Evolutionary conservation across 139 green algal genomes (phyloP).

Genomic region (Picochlorum sp.): DNA sequence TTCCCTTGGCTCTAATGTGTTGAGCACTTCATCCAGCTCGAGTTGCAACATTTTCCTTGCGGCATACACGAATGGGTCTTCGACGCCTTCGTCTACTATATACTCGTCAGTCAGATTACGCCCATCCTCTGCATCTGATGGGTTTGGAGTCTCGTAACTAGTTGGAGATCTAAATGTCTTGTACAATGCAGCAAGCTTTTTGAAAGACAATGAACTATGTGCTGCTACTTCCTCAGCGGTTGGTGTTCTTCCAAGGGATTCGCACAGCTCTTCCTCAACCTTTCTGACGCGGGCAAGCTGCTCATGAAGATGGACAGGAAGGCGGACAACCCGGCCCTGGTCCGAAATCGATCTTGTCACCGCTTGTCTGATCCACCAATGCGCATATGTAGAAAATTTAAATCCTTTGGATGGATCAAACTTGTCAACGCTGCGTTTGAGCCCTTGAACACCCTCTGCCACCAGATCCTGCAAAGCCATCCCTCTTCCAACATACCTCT

Average conservation of each 20-base stretch:
- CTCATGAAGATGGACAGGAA: slow-evolving; percentile 80
- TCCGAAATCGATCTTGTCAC: slow-evolving; percentile 51
- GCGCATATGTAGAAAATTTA: slow-evolving; percentile 94
- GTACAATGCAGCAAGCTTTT: slow-evolving; percentile 41
- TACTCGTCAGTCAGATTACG: slow-evolving; percentile 14
- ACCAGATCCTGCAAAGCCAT: slow-evolving; percentile 70
- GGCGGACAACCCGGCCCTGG: slow-evolving; percentile 54
- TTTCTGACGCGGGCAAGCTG: slow-evolving; percentile 22
- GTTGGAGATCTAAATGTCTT: slow-evolving; percentile 24
- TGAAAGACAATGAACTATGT: slow-evolving; percentile 40
- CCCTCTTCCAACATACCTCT: slow-evolving; percentile 64
- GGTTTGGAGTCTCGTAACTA: slow-evolving; percentile 10
- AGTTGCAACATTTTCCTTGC: slow-evolving; percentile 32
- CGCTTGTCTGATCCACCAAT: slow-evolving; percentile 95
- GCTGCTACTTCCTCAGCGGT: slow-evolving; percentile 44
- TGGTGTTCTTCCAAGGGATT: slow-evolving; percentile 28
- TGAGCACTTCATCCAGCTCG: slow-evolving; percentile 70
- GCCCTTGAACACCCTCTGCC: slow-evolving; percentile 68
- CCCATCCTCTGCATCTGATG: slow-evolving; percentile 12
- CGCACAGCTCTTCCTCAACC: slow-evolving; percentile 22
- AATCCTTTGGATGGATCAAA: slow-evolving; percentile 86
- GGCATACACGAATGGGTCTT: slow-evolving; percentile 18
- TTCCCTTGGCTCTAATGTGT: slow-evolving; percentile 67
- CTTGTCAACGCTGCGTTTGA: slow-evolving; percentile 77
- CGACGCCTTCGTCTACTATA: slow-evolving; percentile 16